Conservation (phyloP, 116 monocot species). For the Dioscorea cayenensis region DNA sequence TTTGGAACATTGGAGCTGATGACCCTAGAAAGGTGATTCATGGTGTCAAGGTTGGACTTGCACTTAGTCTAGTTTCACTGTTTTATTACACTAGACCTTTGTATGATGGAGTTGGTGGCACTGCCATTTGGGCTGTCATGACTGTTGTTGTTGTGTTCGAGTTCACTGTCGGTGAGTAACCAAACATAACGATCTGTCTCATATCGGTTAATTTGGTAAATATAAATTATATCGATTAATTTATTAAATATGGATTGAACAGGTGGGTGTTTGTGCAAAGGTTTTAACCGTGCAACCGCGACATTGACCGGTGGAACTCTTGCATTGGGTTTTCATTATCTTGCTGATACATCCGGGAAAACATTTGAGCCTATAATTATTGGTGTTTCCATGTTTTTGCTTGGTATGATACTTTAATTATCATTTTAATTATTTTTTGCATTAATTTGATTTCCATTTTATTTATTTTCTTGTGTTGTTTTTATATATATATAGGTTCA, state of each 20-base stretch:
- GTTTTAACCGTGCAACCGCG: slow-evolving; percentile 53
- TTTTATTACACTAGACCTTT: slow-evolving; percentile 73
- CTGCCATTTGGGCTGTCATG: slow-evolving; percentile 84
- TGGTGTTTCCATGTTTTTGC: slow-evolving; percentile 44
- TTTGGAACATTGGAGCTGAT: slow-evolving; percentile 5
- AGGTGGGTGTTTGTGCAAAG: slow-evolving; percentile 76
- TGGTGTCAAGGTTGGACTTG: slow-evolving; percentile 62
- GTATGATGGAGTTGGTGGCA: slow-evolving; percentile 63
- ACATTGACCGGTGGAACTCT: slow-evolving; percentile 46
- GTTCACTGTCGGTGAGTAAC: slow-evolving; percentile 53
- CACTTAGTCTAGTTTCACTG: slow-evolving; percentile 51
- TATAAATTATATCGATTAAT: not conserved
- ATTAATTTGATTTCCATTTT: too few relatives aligned
- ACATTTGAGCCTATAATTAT: slow-evolving; percentile 44
- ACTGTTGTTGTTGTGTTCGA: slow-evolving; percentile 76
- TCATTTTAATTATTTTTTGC: not conserved
- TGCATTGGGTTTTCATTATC: slow-evolving; percentile 51
- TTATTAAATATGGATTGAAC: not conserved
- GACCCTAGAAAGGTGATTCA: slow-evolving; percentile 46
- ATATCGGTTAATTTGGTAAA: not conserved
- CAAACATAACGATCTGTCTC: not conserved
- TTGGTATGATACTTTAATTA: slow-evolving; percentile 37
- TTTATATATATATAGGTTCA: slow-evolving; percentile 50
- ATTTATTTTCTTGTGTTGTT: not conserved
- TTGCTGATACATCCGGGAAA: slow-evolving; percentile 48